Evolutionary conservation across 139 green algal species (phyloP).

Genomic region (Picochlorum costavermella): DNA sequence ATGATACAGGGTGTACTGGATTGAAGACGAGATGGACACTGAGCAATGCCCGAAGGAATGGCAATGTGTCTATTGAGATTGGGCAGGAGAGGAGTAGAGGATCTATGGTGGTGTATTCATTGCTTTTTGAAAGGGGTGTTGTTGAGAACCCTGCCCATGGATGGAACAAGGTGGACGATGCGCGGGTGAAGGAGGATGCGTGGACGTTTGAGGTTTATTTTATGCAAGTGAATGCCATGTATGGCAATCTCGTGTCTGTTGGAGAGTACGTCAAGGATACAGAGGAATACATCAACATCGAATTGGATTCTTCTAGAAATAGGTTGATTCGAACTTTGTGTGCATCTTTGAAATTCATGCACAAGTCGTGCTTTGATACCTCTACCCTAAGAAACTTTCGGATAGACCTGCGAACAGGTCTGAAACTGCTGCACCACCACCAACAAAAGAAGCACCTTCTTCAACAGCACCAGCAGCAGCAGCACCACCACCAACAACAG

Average conservation of each 20-base stretch:
- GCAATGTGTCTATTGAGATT: constrained; percentile 10
- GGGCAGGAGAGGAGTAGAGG: neutral
- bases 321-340: constrained; percentile 34
- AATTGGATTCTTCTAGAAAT: constrained; percentile 45
- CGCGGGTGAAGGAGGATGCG: constrained; percentile 45
- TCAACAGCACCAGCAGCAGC: neutral
- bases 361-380: too few species aligned
- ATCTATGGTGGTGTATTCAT: neutral
- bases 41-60: constrained; percentile 9
- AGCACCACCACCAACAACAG: neutral
- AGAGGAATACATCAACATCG: constrained; percentile 62
- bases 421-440: too few species aligned
- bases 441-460: too few species aligned
- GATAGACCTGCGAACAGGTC: too few species aligned
- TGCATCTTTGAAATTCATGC: too few species aligned
- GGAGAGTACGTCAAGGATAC: constrained; percentile 57
- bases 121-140: constrained; percentile 6
- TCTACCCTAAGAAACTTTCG: too few species aligned
- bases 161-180: constrained; percentile 43
- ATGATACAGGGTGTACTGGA: too few species aligned
- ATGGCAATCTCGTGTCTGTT: constrained; percentile 56
- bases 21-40: constrained; percentile 5
- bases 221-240: constrained; percentile 53
- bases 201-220: constrained; percentile 48
- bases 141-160: constrained; percentile 18